Evolutionary conservation across 2,329 filamentous ascomycete genomes (phyloP).

Genomic region (Trichoderma citrinoviride): DNA sequence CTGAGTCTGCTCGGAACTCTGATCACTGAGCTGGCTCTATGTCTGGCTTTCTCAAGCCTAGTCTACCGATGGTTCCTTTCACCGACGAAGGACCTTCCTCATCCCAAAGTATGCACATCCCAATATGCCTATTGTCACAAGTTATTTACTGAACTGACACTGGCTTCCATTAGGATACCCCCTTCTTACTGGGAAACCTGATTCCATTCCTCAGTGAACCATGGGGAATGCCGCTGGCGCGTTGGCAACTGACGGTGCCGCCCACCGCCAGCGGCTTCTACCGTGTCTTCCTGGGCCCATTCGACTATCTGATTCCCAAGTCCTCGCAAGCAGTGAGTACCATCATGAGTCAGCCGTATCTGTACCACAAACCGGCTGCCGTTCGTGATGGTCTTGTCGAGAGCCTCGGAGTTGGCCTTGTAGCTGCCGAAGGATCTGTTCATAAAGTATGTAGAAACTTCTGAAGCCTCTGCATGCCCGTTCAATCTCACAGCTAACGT

Average conservation of each 20-base stretch:
- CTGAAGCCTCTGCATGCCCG: too few relatives aligned
- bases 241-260: background rate
- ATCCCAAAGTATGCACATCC: background rate
- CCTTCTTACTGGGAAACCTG: background rate
- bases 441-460: background rate
- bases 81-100: background rate
- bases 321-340: background rate
- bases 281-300: slow-evolving; percentile 11
- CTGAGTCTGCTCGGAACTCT: background rate
- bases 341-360: background rate
- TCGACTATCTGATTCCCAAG: slow-evolving; percentile 4
- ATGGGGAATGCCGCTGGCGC: background rate
- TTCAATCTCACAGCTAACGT: background rate
- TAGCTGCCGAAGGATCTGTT: background rate
- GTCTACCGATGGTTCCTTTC: slow-evolving; percentile 1
- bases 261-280: slow-evolving; percentile 1
- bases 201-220: background rate
- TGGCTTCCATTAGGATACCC: background rate
- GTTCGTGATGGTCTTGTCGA: background rate
- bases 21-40: background rate
- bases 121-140: background rate
- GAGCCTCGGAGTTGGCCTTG: background rate
- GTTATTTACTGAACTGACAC: background rate
- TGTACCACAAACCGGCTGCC: background rate
- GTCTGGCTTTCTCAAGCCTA: background rate